Base-by-base conservation (phyloP, 2,329 filamentous ascomycete species). In the Pestalotiopsis sp. region DNA sequence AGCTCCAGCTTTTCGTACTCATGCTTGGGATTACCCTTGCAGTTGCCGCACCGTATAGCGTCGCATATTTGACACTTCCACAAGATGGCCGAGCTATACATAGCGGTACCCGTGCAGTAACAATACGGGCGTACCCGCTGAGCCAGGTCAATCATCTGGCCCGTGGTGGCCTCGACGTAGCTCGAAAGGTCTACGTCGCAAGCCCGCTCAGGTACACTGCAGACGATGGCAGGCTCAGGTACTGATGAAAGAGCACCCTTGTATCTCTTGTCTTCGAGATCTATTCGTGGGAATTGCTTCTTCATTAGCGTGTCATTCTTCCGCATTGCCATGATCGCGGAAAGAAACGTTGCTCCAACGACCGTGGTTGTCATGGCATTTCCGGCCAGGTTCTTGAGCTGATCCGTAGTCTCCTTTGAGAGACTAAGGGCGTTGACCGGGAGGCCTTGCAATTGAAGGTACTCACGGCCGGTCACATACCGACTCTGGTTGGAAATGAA, bases 331-430 rank as follows among this genome's bases (percentile, higher is more conserved):
- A 89, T 84, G 1, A 94, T 76, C 0, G 88, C 84, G 1, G 88
- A 81, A 1, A 93, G 73, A 1, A 92, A 84, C 0, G 87, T 86
- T 1, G 86, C 83, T 2, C 89, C 91, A 10, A 94, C 88, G 0
- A 94, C 90, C 0, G 92, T 91, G 0, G 88, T 88, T 1, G 87
- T 89, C 92, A 95, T 95, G 0, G 92, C 92, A 75, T 96, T 95
- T 0, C 92, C 92, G 1, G 91, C 91, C 2, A 95, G 80, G 70
- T 94, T 88, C 70, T 90, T 88, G 2, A 93, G 80, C 20, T 94
- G 81, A 1, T 79, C 77, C 60, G 89, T 83, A 0, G 84, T 86
- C 72, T 94, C 89, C 9, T 85, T 84, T 0, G 86, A 89, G n/a
- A 94, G 82, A 0, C 88, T 80, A 11, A 94, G 80, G 62, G 85